phyloP scores from a whole-genome alignment of 805 yeast genomes.

The Candida xiaguanensis region DNA sequence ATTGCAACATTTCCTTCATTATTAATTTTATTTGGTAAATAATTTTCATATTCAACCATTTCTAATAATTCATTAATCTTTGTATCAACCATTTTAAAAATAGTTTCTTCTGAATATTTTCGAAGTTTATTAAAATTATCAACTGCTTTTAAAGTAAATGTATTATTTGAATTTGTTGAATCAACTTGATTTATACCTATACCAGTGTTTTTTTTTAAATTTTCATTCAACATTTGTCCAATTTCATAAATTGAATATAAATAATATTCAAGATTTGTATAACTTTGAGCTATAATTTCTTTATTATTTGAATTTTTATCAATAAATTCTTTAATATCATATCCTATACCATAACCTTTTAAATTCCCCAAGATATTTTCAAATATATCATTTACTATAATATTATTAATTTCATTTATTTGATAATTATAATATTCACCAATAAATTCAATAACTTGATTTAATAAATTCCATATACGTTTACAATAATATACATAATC shows the following conservation, averaged over 20 bases:
- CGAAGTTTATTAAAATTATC: constrained; percentile 55
- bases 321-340: constrained; percentile 50
- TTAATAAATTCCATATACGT: constrained; percentile 57
- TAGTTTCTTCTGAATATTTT: constrained; percentile 70
- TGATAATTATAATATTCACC: constrained; percentile 63
- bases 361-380: constrained; percentile 62
- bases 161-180: constrained; percentile 28
- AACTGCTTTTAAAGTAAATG: constrained; percentile 45
- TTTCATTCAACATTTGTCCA: constrained; percentile 41
- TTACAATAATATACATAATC: constrained; percentile 85
- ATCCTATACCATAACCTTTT: constrained; percentile 53
- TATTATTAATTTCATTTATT: constrained; percentile 52
- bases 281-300: constrained; percentile 85
- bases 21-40: constrained; percentile 55
- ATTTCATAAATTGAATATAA: constrained; percentile 70
- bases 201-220: constrained; percentile 35
- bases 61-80: constrained; percentile 79
- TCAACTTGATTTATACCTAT: constrained; percentile 38
- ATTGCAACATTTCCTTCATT: constrained; percentile 69
- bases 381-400: constrained; percentile 55
- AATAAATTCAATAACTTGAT: constrained; percentile 61
- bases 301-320: constrained; percentile 71
- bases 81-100: constrained; percentile 78
- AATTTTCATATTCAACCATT: constrained; percentile 75
- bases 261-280: constrained; percentile 85